Base-by-base conservation (phyloP, 345 rosid species). In the Euphorbia lathyris region DNA sequence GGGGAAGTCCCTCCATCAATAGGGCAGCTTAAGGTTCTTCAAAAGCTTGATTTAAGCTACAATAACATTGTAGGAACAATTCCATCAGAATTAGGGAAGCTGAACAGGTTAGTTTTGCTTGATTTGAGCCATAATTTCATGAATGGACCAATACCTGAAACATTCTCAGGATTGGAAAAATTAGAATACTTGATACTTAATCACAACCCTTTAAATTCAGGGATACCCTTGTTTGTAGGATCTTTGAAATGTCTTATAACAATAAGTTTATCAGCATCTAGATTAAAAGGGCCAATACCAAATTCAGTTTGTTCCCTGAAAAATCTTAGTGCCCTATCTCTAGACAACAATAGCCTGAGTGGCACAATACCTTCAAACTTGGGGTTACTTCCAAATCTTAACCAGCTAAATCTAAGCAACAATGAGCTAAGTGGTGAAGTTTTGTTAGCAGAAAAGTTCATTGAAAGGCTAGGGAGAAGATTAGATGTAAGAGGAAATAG, bases 231-330 rank as follows among this genome's bases (percentile, higher is more conserved):
- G 10, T 77, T 81, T 71, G 2, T 81, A 30, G 73, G 69, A 40
- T 51, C 75, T 27, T 74, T 84, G 6, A 27, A 69, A 43, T 65
- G 55, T 29, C 83, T 84, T 16, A 52, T 56, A 52, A 73, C 82
- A 61, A 58, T 84, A 52, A 81, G 83, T 68, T 63, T 84, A 51
- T 79, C 87, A 30, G 69, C 66, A 61, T 84, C 85, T 75, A 81
- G 78, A 4, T 60, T 84, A 42, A 75, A 20, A 65, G 83, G 85
- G 9, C 7, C 56, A 65, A 71, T 84, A 48, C 84, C 84, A 58
- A 76, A 66, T 43, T 72, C 47, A 27, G 53, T 80, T 38, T 79
- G 79, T 25, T 71, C 71, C 12, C 48, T 80, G 67, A 76, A 79
- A 27, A 78, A 63, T 43, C 84, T 82, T 45, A 69, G 76, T 29